Evolutionary conservation across 2,329 filamentous ascomycete species (phyloP).

Genomic region (Fonsecaea pedrosoi): DNA sequence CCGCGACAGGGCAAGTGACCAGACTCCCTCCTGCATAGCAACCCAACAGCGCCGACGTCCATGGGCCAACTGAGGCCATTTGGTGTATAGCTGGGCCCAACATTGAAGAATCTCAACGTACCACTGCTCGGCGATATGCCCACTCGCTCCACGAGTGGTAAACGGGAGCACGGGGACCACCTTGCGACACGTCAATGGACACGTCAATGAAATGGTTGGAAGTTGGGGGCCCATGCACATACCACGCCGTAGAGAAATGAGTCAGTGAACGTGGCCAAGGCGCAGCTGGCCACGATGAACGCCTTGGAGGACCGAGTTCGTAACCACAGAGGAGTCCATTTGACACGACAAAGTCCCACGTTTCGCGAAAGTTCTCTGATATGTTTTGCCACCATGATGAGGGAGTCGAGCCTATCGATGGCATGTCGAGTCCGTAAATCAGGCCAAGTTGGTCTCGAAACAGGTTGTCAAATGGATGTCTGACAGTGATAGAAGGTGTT

Average conservation of each 20-base stretch:
- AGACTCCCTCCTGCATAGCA: not conserved
- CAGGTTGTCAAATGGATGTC: too few species aligned
- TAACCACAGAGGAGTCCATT: too few species aligned
- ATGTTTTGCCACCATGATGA: too few species aligned
- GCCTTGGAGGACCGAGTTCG: not conserved
- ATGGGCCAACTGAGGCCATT: not conserved
- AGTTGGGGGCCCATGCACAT: not conserved
- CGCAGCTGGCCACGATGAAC: not conserved
- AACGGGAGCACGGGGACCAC: not conserved
- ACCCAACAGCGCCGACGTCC: not conserved
- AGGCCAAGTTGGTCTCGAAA: too few species aligned
- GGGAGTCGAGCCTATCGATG: too few species aligned
- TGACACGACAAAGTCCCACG: too few species aligned
- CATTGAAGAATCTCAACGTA: not conserved
- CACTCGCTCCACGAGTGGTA: not conserved
- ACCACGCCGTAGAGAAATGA: not conserved
- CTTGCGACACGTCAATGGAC: not conserved
- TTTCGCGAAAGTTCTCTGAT: too few species aligned
- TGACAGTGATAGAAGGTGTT: too few species aligned
- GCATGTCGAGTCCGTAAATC: too few species aligned
- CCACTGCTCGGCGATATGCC: not conserved
- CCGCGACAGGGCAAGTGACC: not conserved
- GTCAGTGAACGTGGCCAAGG: not conserved
- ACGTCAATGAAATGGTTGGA: not conserved
- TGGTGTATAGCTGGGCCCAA: too few species aligned